phyloP scores from a whole-genome alignment of 257 asterid genomes.

The Fraxinus quadrangulata region DNA sequence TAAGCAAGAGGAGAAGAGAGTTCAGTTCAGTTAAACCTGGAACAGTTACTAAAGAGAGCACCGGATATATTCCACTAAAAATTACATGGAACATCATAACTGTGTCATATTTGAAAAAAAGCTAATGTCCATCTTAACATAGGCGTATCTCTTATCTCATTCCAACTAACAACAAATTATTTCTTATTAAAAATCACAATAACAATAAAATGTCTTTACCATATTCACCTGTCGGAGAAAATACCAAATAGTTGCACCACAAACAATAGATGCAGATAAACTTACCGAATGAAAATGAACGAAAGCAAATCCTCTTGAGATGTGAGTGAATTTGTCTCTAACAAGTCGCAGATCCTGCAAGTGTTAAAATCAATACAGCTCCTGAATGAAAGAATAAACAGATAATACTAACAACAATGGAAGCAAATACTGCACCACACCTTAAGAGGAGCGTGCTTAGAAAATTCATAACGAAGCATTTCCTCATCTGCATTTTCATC shows the following conservation, averaged over 20 bases:
- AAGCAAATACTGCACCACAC: conserved; percentile 54
- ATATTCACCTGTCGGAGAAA: not conserved
- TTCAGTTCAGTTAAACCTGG: conserved; percentile 1
- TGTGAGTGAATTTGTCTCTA: conserved; percentile 96
- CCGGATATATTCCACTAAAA: not conserved
- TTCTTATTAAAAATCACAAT: not conserved
- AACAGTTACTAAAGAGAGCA: not conserved
- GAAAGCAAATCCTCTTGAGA: conserved; percentile 97
- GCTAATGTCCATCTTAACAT: not conserved
- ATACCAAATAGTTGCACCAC: not conserved
- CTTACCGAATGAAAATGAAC: conserved; percentile 88
- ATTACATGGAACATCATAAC: not conserved
- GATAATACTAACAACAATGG: not conserved
- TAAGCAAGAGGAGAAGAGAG: conserved; percentile 10
- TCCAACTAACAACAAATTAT: not conserved
- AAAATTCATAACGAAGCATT: conserved; percentile 95
- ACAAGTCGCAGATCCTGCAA: conserved; percentile 95
- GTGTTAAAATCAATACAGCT: conserved; percentile 23
- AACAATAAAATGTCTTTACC: not conserved
- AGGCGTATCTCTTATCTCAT: not conserved
- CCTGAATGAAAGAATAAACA: conserved; percentile 18
- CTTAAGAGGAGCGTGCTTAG: conserved; percentile 96
- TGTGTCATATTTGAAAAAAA: not conserved
- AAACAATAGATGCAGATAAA: conserved; percentile 15
- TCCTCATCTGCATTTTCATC: conserved; percentile 99